Evolutionary conservation across 2,329 filamentous ascomycete genomes (phyloP).

Genomic region (Calonectria pteridis): DNA sequence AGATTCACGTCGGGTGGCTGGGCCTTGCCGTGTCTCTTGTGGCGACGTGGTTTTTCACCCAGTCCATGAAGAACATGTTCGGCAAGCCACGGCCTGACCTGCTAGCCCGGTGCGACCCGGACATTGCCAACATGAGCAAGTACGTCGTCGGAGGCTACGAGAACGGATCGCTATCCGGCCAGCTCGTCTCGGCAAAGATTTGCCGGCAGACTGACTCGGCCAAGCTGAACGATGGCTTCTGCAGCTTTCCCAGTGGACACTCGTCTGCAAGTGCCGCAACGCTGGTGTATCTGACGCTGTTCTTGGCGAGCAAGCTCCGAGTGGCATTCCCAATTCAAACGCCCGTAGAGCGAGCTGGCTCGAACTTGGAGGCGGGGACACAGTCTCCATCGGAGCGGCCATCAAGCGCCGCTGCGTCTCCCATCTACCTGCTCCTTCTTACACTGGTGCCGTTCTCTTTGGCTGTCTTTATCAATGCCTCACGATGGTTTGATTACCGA

Average conservation of each 20-base stretch:
- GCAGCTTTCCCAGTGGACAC: slow-evolving; percentile 74
- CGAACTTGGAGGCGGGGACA: neutral
- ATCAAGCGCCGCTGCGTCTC: slow-evolving; percentile 84
- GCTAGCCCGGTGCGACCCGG: slow-evolving; percentile 82
- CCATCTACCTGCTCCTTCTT: slow-evolving; percentile 80
- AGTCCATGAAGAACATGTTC: slow-evolving; percentile 84
- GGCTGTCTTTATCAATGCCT: slow-evolving; percentile 84
- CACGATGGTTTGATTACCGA: slow-evolving; percentile 88
- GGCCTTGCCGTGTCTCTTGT: slow-evolving; percentile 82
- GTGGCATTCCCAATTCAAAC: slow-evolving; percentile 72
- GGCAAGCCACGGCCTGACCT: slow-evolving; percentile 84
- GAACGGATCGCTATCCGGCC: slow-evolving; percentile 65
- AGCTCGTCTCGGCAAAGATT: slow-evolving; percentile 80
- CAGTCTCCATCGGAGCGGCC: neutral
- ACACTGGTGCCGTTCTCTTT: slow-evolving; percentile 79
- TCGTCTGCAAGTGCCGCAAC: slow-evolving; percentile 80
- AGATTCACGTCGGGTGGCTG: slow-evolving; percentile 87
- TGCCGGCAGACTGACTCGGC: slow-evolving; percentile 74
- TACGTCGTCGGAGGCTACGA: slow-evolving; percentile 74
- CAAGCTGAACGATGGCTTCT: slow-evolving; percentile 83
- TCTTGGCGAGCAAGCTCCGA: slow-evolving; percentile 85
- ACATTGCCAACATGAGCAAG: slow-evolving; percentile 70
- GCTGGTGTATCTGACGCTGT: slow-evolving; percentile 87
- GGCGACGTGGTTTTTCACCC: slow-evolving; percentile 82
- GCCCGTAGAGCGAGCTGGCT: neutral